Evolutionary conservation across 768 basidiomycete species (phyloP).

Genomic region (Mycena epipterygia): DNA sequence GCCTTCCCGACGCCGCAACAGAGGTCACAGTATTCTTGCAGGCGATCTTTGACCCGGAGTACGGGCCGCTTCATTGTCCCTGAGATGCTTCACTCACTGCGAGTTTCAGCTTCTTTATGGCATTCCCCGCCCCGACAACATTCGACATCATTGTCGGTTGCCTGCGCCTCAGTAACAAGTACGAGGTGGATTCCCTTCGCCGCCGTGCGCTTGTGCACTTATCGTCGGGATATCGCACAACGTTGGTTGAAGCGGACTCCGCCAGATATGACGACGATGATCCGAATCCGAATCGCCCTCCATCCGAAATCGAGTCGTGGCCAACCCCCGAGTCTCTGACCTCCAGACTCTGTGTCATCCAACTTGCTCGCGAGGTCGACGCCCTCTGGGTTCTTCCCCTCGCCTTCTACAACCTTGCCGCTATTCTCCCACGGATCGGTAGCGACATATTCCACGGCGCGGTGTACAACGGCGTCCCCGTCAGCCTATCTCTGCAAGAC

Average conservation of each 20-base stretch:
- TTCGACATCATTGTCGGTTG: conserved; percentile 4
- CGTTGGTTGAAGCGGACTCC: background rate
- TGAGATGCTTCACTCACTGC: background rate
- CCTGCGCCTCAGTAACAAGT: conserved; percentile 28
- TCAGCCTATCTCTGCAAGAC: background rate
- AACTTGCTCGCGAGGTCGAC: conserved; percentile 19
- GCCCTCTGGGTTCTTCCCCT: conserved; percentile 8
- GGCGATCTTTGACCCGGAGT: conserved; percentile 26
- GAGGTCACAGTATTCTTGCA: conserved; percentile 30
- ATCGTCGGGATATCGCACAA: background rate
- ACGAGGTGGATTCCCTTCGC: conserved; percentile 12
- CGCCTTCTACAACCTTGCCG: conserved; percentile 8
- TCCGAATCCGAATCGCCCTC: background rate
- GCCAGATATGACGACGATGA: background rate
- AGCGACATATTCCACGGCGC: background rate
- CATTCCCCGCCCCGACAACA: conserved; percentile 10
- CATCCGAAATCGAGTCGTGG: background rate
- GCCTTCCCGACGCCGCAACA: conserved; percentile 18
- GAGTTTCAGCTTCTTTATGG: conserved; percentile 10
- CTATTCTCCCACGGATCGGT: too few relatives aligned
- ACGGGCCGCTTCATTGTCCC: background rate
- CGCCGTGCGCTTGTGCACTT: conserved; percentile 17
- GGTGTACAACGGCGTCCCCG: background rate
- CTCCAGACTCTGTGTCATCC: background rate
- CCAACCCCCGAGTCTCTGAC: background rate